Evolutionary conservation across 768 basidiomycete species (phyloP), one percentile per base, ranked within the genome.

Genomic region (Serendipita vermifera): DNA sequence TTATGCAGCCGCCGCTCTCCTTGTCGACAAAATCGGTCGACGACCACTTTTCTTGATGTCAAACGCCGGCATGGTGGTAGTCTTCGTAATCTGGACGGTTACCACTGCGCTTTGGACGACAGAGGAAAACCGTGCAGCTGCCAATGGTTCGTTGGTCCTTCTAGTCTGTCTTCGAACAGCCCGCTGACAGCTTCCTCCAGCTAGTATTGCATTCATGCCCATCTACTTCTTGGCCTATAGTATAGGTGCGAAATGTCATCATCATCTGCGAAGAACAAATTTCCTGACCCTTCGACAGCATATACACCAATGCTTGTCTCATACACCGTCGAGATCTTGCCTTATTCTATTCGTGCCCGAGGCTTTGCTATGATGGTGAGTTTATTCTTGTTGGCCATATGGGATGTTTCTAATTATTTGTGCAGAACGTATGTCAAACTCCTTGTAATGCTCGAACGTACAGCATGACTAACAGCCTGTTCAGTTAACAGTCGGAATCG

Each of bases 171-270:
- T 14, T 36, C 29, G 14, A n/a, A 31, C 22, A 38, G 33, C 24
- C 54, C 20, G 36, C 31, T 51, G 57, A 26, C 15, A 11, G 51
- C 24, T 29, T 55, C 22, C 24, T 14, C n/a, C 59, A 78, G 80
- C 66, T 5, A 63, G 67, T 4, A 79, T 87, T 62, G 76, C 83
- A n/a, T 79, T 87, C 67, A 83, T 91, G 57, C 85, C 78, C 2
- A 83, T 87, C 71, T 85, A 89, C 69, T 89, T 88, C 77, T 66
- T 89, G 57, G 88, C 79, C 72, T 87, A 85, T 65, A 80, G 86
- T 62, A 61, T 53, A 64, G 33, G 65, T 53, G 43, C 58, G 65
- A 59, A 55, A 55, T 38, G 61, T 55, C 68, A 67, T 58, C 64
- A n/a, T n/a, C n/a, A 9, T 36, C 35, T 36, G n/a, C 35, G 9